Evolutionary conservation across 192 early-diverging fungal species (phyloP).

Genomic region (Umbelopsis isabellina): DNA sequence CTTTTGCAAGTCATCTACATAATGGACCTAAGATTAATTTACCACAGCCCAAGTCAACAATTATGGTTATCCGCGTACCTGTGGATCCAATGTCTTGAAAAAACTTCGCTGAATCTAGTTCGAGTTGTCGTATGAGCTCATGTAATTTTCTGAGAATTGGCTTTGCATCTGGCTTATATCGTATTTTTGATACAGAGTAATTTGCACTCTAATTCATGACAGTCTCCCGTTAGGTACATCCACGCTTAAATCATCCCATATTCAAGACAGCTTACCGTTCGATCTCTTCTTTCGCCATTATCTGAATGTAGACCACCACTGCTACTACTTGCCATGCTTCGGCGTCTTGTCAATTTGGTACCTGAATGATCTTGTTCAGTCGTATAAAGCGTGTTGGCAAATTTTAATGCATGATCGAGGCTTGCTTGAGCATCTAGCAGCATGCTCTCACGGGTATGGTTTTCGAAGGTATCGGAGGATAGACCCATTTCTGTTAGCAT

Average conservation of each 20-base stretch:
- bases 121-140: slow-evolving; percentile 26
- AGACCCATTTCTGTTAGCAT: slow-evolving; percentile 33
- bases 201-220: not conserved
- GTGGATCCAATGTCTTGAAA: slow-evolving; percentile 27
- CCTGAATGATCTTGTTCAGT: not conserved
- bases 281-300: slow-evolving; percentile 1
- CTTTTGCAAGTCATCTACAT: slow-evolving; percentile 33
- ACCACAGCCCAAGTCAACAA: not conserved
- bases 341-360: not conserved
- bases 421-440: slow-evolving; percentile 37
- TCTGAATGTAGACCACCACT: slow-evolving; percentile 15
- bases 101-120: slow-evolving; percentile 30
- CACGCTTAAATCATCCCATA: not conserved
- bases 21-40: not conserved
- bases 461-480: slow-evolving; percentile 1
- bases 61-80: not conserved
- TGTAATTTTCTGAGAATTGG: slow-evolving; percentile 31
- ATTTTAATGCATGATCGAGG: slow-evolving; percentile 37
- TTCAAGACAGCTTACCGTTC: not conserved
- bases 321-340: slow-evolving; percentile 18
- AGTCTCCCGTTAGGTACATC: not conserved
- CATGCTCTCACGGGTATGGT: slow-evolving; percentile 6
- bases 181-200: slow-evolving; percentile 22
- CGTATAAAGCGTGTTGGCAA: slow-evolving; percentile 26
- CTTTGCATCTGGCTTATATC: slow-evolving; percentile 34